phyloP scores from a whole-genome alignment of 2,329 filamentous ascomycete genomes.

The Magnaporthales sp. region DNA sequence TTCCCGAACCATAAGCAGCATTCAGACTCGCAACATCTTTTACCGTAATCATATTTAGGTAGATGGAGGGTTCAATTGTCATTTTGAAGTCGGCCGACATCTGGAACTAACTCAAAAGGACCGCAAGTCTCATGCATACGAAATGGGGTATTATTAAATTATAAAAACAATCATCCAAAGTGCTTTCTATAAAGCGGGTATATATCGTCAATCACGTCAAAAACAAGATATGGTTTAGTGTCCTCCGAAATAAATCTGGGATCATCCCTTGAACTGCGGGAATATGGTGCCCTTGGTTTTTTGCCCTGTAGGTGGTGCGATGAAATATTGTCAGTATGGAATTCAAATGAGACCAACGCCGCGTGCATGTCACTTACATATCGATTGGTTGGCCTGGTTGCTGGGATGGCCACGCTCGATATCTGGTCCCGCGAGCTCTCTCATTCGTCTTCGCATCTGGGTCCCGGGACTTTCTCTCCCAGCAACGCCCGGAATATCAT shows the following conservation, averaged over 20 bases:
- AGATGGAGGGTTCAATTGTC: no score
- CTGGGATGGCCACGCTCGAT: background rate
- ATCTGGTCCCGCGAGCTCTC: background rate
- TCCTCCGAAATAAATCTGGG: background rate
- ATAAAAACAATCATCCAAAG: background rate
- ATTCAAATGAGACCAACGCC: background rate
- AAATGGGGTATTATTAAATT: background rate
- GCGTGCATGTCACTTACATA: background rate
- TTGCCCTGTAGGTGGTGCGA: background rate
- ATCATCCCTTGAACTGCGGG: background rate
- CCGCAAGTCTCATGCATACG: no score
- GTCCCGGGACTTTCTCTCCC: background rate
- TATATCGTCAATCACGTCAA: background rate
- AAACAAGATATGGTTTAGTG: background rate
- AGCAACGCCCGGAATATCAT: background rate
- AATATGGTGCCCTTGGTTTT: background rate
- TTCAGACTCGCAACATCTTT: no score
- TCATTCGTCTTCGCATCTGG: background rate
- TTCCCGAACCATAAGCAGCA: no score
- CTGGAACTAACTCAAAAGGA: no score
- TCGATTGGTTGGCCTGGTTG: background rate
- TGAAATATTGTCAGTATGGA: background rate
- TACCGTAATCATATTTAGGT: no score
- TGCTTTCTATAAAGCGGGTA: background rate
- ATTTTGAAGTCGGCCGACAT: no score